phyloP scores from a whole-genome alignment of 2,329 filamentous ascomycete genomes.

The Beauveria asiatica region DNA sequence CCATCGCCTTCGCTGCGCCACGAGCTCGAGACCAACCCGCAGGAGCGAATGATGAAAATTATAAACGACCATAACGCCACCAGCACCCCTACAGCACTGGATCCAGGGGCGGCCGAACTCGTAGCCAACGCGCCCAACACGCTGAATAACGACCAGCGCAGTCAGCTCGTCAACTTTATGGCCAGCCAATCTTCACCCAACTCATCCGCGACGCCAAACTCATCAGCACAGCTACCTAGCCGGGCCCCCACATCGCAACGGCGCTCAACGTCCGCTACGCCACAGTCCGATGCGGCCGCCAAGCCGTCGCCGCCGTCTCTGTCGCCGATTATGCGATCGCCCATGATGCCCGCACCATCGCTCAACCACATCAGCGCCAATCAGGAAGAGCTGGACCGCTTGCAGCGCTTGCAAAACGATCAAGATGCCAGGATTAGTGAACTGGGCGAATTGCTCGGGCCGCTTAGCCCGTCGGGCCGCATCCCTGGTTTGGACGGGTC shows the following conservation, averaged over 20 bases:
- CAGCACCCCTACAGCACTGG: constrained; percentile 38
- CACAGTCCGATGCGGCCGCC: constrained; percentile 16
- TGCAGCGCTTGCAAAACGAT: constrained; percentile 70
- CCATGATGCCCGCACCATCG: constrained; percentile 37
- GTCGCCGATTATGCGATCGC: constrained; percentile 41
- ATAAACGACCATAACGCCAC: constrained; percentile 56
- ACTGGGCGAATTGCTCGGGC: constrained; percentile 64
- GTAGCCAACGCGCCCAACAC: constrained; percentile 48
- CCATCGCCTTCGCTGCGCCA: constrained; percentile 44
- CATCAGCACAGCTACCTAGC: constrained; percentile 14
- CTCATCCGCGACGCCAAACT: constrained; percentile 12
- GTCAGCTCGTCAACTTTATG: constrained; percentile 51
- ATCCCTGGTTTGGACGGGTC: constrained; percentile 58
- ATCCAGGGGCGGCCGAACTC: constrained; percentile 41
- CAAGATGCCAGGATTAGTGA: constrained; percentile 71
- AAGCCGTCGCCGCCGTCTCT: constrained; percentile 28
- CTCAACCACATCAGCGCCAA: constrained; percentile 60
- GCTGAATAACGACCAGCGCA: constrained; percentile 48
- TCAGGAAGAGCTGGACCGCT: constrained; percentile 65
- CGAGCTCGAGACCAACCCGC: constrained; percentile 49
- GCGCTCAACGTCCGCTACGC: constrained; percentile 14
- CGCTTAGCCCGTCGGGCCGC: constrained; percentile 69
- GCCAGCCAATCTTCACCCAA: constrained; percentile 32
- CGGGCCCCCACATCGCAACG: constrained; percentile 14
- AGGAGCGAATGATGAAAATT: constrained; percentile 56